Evolutionary conservation across 345 rosid genomes (phyloP).

Genomic region (Eucalyptus melliodora): DNA sequence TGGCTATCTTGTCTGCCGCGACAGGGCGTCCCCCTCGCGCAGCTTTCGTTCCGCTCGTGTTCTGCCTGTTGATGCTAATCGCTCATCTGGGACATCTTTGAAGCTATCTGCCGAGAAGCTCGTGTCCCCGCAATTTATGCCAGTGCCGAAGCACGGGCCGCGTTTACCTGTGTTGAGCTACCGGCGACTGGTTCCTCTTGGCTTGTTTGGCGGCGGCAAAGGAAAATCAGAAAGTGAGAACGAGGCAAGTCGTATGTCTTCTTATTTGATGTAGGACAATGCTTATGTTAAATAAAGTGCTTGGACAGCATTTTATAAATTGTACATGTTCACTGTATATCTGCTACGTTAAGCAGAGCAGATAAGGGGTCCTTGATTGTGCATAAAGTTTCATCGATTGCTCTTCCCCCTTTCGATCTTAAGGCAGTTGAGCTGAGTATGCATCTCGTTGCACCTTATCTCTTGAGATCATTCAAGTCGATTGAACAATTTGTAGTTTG

Average conservation of each 20-base stretch:
- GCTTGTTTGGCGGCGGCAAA: conserved; percentile 63
- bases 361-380: not conserved
- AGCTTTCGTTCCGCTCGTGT: not conserved
- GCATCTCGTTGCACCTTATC: not conserved
- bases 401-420: not conserved
- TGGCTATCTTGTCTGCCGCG: not conserved
- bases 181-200: conserved; percentile 15
- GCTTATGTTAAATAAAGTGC: not conserved
- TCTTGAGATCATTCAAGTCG: not conserved
- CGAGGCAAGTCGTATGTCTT: conserved; percentile 11
- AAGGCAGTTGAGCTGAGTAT: not conserved
- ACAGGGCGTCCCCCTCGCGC: not conserved
- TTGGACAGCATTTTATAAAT: not conserved
- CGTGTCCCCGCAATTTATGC: conserved; percentile 1
- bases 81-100: not conserved
- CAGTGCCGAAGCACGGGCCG: conserved; percentile 3
- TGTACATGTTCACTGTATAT: not conserved
- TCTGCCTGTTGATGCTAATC: not conserved
- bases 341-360: not conserved
- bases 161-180: not conserved
- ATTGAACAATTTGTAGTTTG: not conserved
- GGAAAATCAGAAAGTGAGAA: conserved; percentile 32
- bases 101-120: not conserved
- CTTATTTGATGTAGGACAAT: not conserved
- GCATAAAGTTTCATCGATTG: not conserved